Evolutionary conservation across 75 land plant genomes (phyloP), one percentile per base, ranked within the genome.

Genomic region (Larix kaempferi): DNA sequence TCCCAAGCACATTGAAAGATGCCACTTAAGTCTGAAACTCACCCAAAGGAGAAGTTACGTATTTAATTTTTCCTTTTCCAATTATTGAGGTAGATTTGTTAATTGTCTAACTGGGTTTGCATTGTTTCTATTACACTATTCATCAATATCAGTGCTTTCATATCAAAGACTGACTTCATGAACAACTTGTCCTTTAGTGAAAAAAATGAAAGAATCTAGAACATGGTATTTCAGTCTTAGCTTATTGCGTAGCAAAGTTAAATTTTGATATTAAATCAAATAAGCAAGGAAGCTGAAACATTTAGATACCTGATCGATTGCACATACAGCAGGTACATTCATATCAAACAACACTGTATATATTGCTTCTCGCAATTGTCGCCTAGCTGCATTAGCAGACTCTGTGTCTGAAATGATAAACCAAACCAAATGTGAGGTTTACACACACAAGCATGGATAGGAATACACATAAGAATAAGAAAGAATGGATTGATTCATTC

Each of bases 281-380:
- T 17, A 19, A 8, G 39, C 19, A 15, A 26, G 19, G 26, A 17
- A 73, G 6, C 8, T 6, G 16, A 55, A 11, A 54, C 27, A 74
- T 74, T 78, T 15, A 72, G 33, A 54, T 74, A 85, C 98, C 89
- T 95, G 98, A 84, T 95, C 86, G 71, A 95, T 81, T 65, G 92
- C 94, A 87, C 98, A 95, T 76, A 95, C 85, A 83, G 96, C 92
- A 73, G 96, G 96, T 39, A 88, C 96, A 74, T 95, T 95, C 91
- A 95, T 74, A 56, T 93, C 96, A 90, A 93, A 93, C 26, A 95
- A 71, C 13, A 88, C 89, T 8, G 85, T 55, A 73, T 87, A 86
- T n/a, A 92, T 90, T 49, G 90, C 82, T 56, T 93, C 90, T 66
- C 85, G 87, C 22, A 90, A 80, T 59, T 95, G 94, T 59, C 82